Evolutionary conservation across 2,329 filamentous ascomycete genomes (phyloP).

Genomic region (Penicillium sp.): DNA sequence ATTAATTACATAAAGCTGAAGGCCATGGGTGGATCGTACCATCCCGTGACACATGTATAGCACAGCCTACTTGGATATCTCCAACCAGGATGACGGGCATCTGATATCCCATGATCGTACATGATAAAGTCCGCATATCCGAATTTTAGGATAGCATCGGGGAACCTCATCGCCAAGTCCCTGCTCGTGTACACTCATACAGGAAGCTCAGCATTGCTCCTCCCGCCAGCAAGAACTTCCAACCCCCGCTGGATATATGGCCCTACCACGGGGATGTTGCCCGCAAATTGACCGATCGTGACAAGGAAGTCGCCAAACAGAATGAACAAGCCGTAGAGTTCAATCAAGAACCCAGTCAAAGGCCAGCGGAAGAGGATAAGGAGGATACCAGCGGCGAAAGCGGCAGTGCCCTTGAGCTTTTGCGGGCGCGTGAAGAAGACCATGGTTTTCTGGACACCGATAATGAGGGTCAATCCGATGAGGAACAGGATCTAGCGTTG

Average conservation of each 20-base stretch:
- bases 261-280: conserved; percentile 74
- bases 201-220: conserved; percentile 62
- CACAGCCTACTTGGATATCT: neutral
- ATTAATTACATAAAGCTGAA: conserved; percentile 17
- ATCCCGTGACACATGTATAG: conserved; percentile 1
- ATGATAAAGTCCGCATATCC: neutral
- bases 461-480: conserved; percentile 89
- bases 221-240: conserved; percentile 60
- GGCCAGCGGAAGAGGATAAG: conserved; percentile 88
- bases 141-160: neutral
- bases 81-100: neutral
- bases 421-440: conserved; percentile 90
- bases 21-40: conserved; percentile 8
- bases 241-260: conserved; percentile 70
- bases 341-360: conserved; percentile 78
- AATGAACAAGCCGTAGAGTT: conserved; percentile 84
- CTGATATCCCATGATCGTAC: neutral
- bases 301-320: conserved; percentile 94
- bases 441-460: conserved; percentile 81
- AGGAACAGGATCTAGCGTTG: conserved; percentile 78
- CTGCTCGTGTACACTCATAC: conserved; percentile 18
- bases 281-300: conserved; percentile 79
- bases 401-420: conserved; percentile 82
- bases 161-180: neutral
- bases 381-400: conserved; percentile 72